phyloP scores from a whole-genome alignment of 495 filamentous ascomycete genomes.

The Pseudoneurospora amorphoporcata region DNA sequence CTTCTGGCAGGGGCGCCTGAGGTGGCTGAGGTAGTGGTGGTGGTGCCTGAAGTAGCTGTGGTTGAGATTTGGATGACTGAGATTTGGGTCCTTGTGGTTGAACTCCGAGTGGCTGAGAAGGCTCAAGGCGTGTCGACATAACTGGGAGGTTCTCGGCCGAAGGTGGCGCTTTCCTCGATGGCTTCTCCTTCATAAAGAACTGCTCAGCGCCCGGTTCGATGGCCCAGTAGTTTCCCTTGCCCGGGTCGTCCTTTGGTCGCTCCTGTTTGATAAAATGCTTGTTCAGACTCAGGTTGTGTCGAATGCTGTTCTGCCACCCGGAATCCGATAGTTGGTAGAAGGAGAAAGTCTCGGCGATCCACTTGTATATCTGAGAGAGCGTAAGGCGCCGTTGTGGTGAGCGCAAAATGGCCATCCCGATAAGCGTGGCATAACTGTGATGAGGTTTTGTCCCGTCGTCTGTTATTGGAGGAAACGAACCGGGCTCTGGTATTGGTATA shows the following conservation, averaged over 20 bases:
- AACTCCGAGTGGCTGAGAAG: slow-evolving; percentile 13
- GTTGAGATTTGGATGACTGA: slow-evolving; percentile 6
- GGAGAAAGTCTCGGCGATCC: slow-evolving; percentile 89
- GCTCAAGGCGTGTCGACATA: slow-evolving; percentile 36
- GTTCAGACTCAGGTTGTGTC: slow-evolving; percentile 95
- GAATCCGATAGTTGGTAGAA: slow-evolving; percentile 76
- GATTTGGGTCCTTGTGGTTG: background rate
- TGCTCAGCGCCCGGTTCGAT: slow-evolving; percentile 82
- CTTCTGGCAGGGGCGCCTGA: slow-evolving; percentile 10
- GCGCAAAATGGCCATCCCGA: slow-evolving; percentile 92
- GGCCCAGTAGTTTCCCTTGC: slow-evolving; percentile 97
- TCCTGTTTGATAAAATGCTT: slow-evolving; percentile 97
- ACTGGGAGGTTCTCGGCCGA: slow-evolving; percentile 37
- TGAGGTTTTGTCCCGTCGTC: slow-evolving; percentile 85
- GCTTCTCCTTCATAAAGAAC: slow-evolving; percentile 81
- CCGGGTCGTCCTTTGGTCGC: slow-evolving; percentile 91
- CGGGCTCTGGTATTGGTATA: slow-evolving; percentile 62
- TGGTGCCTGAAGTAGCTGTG: background rate
- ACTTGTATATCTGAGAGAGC: slow-evolving; percentile 96
- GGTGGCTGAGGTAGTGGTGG: background rate
- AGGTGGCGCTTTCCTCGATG: slow-evolving; percentile 36
- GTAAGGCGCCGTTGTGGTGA: slow-evolving; percentile 77
- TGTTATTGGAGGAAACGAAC: slow-evolving; percentile 66
- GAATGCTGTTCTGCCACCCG: slow-evolving; percentile 98
- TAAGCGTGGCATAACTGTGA: slow-evolving; percentile 90